A percentile compares a stretch with the other conserved stretches of the same genome.
These are phyloP conservation scores for Trichocomaceae sp. DNA, from an alignment of 2,329 filamentous ascomycete species.

Conservation along the genomic window DNA sequence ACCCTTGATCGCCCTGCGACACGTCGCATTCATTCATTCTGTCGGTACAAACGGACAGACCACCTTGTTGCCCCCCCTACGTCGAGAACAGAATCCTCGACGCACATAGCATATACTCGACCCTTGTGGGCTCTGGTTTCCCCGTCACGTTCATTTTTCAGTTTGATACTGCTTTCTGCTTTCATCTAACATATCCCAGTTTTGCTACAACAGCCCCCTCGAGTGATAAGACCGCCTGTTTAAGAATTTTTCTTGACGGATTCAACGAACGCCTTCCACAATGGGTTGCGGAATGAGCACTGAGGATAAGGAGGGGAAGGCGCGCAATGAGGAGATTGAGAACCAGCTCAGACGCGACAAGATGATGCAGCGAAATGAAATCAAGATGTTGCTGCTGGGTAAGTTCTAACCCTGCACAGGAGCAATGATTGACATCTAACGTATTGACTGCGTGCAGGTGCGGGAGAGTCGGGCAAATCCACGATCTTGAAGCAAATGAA, in stretches of 20 bases:
- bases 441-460: slow-evolving; percentile 53
- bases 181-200: slow-evolving; percentile 5
- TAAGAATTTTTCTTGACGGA: slow-evolving; percentile 6
- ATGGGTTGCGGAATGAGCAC: slow-evolving; percentile 99
- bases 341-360: slow-evolving; percentile 98
- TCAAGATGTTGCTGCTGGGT: slow-evolving; percentile 99
- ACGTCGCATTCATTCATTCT: not conserved
- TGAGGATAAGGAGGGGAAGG: slow-evolving; percentile 99
- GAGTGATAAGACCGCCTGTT: not conserved
- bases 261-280: slow-evolving; percentile 46
- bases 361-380: slow-evolving; percentile 98
- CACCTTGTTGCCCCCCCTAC: not conserved
- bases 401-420: slow-evolving; percentile 36
- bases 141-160: not conserved
- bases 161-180: not conserved
- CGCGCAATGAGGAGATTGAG: slow-evolving; percentile 99
- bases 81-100: not conserved
- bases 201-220: not conserved
- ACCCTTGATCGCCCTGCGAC: not conserved
- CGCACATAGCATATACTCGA: too few species aligned
- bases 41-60: not conserved
- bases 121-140: not conserved
- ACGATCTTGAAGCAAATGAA: slow-evolving; percentile 98
- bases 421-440: slow-evolving; percentile 10
- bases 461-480: slow-evolving; percentile 95